Base-by-base conservation (phyloP, 164 flowering plant species). In the Nymphaea thermarum region DNA sequence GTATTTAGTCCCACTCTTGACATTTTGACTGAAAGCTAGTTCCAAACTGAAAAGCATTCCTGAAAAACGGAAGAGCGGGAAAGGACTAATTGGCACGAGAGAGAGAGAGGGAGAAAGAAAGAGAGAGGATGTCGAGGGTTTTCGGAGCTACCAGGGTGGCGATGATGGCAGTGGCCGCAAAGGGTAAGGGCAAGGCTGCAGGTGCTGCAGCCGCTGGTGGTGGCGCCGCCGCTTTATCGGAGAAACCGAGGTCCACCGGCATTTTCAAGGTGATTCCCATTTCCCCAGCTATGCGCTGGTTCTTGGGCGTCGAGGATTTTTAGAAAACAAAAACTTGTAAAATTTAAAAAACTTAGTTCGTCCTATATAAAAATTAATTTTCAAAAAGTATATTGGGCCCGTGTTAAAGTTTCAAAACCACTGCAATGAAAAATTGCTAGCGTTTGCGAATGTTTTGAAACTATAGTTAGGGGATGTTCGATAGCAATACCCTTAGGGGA, bases 261-360 rank as follows among this genome's bases (percentile, higher is more conserved):
- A 79, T 82, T 5, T 18, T 68, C 42, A 85, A 79, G 71, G 44
- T 53, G 3, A 2, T 3, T 5, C 86, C 81, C 4, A 78, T 89
- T 6, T 83, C 96, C 16, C 82, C 86, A 0, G 81, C 79, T 10
- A 78, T 87, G 66, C 66, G 74, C 43, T 53, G 68, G 65, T 82
- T 89, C 67, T 70, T 87, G 8, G 92, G 92, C 11, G 82, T 70
- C 36, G 60, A 81, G 1, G 82, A 86, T n/a, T n/a, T n/a, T n/a
- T n/a, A n/a, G n/a, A n/a, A n/a, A n/a, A n/a, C n/a, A n/a, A n/a
- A n/a, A n/a, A n/a, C n/a, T n/a, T n/a, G n/a, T n/a, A n/a, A n/a
- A n/a, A n/a, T n/a, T n/a, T n/a, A n/a, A n/a, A n/a, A n/a, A n/a
- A n/a, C n/a, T n/a, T n/a, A n/a, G n/a, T n/a, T n/a, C n/a, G n/a